These are phyloP conservation scores for Boechera retrofracta DNA, from an alignment of 345 rosid genomes.

Conservation along the genomic window DNA sequence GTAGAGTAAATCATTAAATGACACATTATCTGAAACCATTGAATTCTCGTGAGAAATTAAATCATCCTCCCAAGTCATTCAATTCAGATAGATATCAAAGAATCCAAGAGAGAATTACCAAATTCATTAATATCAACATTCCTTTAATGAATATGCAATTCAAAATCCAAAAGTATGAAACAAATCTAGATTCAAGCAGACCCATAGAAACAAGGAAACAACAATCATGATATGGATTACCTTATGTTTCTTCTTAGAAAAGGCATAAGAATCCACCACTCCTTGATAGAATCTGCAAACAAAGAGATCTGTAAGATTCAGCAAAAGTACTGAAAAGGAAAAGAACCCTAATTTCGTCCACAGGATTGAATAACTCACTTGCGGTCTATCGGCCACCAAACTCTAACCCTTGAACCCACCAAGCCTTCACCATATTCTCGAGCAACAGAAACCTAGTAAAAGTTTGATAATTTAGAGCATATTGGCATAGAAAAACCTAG, in stretches of 20 bases:
- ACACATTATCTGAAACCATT: not conserved
- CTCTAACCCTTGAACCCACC: conserved; percentile 32
- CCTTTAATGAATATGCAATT: conserved; percentile 7
- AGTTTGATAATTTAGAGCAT: not conserved
- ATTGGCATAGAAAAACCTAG: not conserved
- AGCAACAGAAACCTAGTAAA: not conserved
- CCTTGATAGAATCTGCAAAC: conserved; percentile 38
- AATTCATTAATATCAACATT: not conserved
- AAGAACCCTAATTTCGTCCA: not conserved
- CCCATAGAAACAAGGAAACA: not conserved
- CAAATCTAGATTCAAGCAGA: conserved; percentile 11
- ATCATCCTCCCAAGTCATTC: not conserved
- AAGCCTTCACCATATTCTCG: not conserved
- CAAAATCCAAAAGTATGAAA: not conserved
- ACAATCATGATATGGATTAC: conserved; percentile 24
- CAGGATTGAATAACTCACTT: conserved; percentile 22
- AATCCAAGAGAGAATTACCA: conserved; percentile 2
- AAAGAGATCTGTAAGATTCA: conserved; percentile 31
- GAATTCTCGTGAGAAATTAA: not conserved
- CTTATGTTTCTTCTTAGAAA: conserved; percentile 25
- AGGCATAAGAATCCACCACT: conserved; percentile 24
- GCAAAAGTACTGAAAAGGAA: not conserved
- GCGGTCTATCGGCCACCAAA: conserved; percentile 42
- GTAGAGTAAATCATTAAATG: not conserved
- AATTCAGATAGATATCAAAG: conserved; percentile 13